Evolutionary conservation across 164 flowering plant species (phyloP), one percentile per base, ranked within the genome.

Genomic region (Tetrastigma voinierianum): DNA sequence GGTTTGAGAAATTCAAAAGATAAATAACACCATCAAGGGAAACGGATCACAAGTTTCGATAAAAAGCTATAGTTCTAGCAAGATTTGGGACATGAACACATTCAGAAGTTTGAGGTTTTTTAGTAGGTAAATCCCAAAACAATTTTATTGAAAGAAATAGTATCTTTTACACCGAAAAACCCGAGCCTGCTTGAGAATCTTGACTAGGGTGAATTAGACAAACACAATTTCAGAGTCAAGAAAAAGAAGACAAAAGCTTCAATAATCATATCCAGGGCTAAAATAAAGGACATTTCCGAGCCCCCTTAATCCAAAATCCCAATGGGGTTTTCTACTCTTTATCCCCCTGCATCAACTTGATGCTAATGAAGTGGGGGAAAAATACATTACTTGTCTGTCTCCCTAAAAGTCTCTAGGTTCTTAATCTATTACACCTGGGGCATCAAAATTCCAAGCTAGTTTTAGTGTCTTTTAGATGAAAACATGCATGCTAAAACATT

Each of bases 231-330:
- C 57, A 66, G 52, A 61, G 57, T 24, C 67, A 66, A 51, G 51
- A 57, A 71, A 70, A 64, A n/a, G n/a, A 74, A 53, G 52, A 49
- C 52, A 49, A 70, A 67, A 73, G 23, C n/a, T 32, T 47, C 70
- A 66, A 70, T 71, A 70, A 70, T 67, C 66, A 74, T 62, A 46
- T 32, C 57, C 55, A 49, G 57, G 59, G 46, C 47, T 24, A 52
- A 46, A 25, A 49, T 47, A 63, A 17, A 67, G 49, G 56, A 51
- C 48, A 67, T 12, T 40, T 44, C 24, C 54, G 63, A 67, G 54
- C 20, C 20, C n/a, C 67, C 62, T 40, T 67, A 53, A 71, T 69
- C 55, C 72, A 64, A 70, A n/a, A 75, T 71, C 72, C 74, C 72
- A 75, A 71, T 67, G 66, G 46, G 51, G 20, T 45, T 53, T 67